Evolutionary conservation across 768 basidiomycete species (phyloP).

Genomic region (Tulasnella sp.): DNA sequence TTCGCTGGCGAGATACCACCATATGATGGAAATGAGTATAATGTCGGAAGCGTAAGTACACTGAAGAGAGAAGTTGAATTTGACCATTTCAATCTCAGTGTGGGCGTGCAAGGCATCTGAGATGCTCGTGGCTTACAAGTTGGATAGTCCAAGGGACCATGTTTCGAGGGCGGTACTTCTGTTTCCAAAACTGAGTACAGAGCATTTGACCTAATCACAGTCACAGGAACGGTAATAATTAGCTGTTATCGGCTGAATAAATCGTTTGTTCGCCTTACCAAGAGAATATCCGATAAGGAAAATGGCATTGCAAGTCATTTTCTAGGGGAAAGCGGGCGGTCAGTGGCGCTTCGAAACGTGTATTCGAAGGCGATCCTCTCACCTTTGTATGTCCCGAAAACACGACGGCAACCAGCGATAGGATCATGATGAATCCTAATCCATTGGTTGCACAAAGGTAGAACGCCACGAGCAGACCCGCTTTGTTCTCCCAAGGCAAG

Average conservation of each 20-base stretch:
- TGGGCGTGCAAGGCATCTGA: no score
- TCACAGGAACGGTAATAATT: no score
- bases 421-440: conserved; percentile 29
- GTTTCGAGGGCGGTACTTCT: conserved; percentile 35
- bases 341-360: background rate
- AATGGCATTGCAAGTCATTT: conserved; percentile 35
- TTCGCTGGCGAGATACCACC: conserved; percentile 31
- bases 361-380: background rate
- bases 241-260: no score
- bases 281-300: conserved; percentile 35
- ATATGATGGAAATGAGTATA: conserved; percentile 25
- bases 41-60: conserved; percentile 21
- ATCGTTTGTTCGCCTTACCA: no score
- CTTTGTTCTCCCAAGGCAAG: conserved; percentile 31
- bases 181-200: conserved; percentile 36
- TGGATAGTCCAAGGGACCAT: conserved; percentile 34
- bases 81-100: background rate
- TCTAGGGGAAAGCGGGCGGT: background rate
- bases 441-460: conserved; percentile 22
- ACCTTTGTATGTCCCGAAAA: conserved; percentile 35
- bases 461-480: conserved; percentile 27
- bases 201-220: conserved; percentile 32
- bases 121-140: background rate
- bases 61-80: background rate
- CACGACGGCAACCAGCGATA: conserved; percentile 15